Base-by-base conservation (phyloP, 331 rosid species). In the Dryas integrifolia region DNA sequence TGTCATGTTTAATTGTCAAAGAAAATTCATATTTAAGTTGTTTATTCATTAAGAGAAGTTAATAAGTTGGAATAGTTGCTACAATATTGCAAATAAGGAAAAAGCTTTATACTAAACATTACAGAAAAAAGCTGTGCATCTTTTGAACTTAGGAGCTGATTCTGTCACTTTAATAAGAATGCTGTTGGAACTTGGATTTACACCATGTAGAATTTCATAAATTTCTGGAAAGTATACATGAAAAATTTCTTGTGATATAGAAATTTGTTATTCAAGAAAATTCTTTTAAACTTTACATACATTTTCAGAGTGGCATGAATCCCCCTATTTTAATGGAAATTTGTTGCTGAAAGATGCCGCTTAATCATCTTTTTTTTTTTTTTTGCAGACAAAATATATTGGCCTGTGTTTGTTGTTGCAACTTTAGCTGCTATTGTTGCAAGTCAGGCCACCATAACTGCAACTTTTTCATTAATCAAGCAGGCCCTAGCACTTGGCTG, bases 401-500 rank as follows among this genome's bases (percentile, higher is more conserved):
- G 82, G 82, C 77, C 82, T 14, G 73, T 72, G 24, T 44, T 78
- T 47, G 55, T 40, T 40, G 40, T 78, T 35, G 82, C 82, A 24
- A 72, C 58, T 35, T 52, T 56, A 12, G 82, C 82, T 62, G 65
- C 82, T 9, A 57, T 78, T 9, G 76, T 78, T 10, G 82, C 76
- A 21, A 72, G 82, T 49, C 82, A 78, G 68, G 72, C 82, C 18
- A 65, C 63, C 57, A 72, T 78, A 50, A 62, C 76, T 6, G 82
- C 70, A 58, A 78, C 82, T 39, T 78, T 78, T 53, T 72, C 82
- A 3, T 46, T 72, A 41, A 58, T 77, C 62, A 64, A 77, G 48
- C 81, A 77, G 72, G 64, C 75, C 70, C 76, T 67, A 41, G 65
- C 77, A 5, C 82, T 78, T 10, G 77, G 82, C 40, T 78, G 82